Base-by-base conservation (phyloP, 768 basidiomycete species). In the Lactarius hatsudake region DNA sequence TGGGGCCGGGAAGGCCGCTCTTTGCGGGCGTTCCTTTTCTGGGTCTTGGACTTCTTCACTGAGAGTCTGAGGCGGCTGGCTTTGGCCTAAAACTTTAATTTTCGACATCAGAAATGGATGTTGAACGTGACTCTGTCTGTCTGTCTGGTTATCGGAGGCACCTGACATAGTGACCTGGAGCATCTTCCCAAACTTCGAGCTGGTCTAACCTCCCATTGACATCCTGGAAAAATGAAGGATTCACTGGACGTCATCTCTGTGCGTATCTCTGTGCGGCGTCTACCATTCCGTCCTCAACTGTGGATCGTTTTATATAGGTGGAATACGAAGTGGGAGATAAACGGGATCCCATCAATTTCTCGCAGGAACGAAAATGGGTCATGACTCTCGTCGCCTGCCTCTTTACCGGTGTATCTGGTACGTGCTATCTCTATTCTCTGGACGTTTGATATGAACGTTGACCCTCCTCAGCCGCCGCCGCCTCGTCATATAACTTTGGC, bases 401-500 rank as follows among this genome's bases (percentile, higher is more conserved):
- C 56, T 81, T 80, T 67, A 85, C 86, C 0, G 71, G 81, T 10
- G 72, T 85, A 10, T 78, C 82, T 34, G 79, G 86, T 84, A 66
- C 53, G 81, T 73, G 2, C 38, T 28, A 7, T n/a, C 10, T 40
- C 26, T 54, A 9, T 54, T 32, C 15, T 4, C 45, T 63, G 12
- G 18, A 17, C 12, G 7, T 38, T 28, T n/a, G 34, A 18, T 69
- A 3, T 59, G 32, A 32, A 13, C n/a, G 10, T 15, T 45, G 32
- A 26, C n/a, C 58, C 36, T 42, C 48, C 12, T 28, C 68, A 85
- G 88, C 86, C 42, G 80, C 82, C 0, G 77, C 81, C 4, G 79
- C 80, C 5, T 78, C 83, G 4, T 78, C 85, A 0, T 89, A 85
- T 72, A 83, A 81, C 30, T 73, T 85, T 72, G 89, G 89, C 1